Conservation (phyloP, 1,284 basidiomycete genomes). For the Paramarasmius palmivorus region DNA sequence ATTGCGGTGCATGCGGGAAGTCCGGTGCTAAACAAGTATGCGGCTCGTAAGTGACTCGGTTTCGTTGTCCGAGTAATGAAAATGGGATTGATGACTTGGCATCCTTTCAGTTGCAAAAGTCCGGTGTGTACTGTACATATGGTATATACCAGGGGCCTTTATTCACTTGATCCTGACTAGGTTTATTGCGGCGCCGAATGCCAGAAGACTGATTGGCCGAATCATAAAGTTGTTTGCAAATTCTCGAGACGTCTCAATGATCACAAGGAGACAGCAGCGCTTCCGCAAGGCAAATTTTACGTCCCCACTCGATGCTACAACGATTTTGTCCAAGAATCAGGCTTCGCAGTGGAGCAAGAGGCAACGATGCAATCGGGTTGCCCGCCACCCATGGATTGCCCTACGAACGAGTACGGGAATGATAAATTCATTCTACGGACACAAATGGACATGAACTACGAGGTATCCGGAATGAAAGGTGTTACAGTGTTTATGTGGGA, state of each 20-base stretch:
- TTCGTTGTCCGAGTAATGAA: no score
- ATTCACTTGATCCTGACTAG: not conserved
- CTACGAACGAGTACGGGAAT: slow-evolving; percentile 15
- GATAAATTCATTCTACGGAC: slow-evolving; percentile 15
- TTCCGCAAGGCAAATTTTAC: slow-evolving; percentile 14
- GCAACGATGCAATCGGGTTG: slow-evolving; percentile 14
- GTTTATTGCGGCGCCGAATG: slow-evolving; percentile 21
- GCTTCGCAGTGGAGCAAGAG: slow-evolving; percentile 17
- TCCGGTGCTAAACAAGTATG: slow-evolving; percentile 13
- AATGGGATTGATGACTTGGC: no score
- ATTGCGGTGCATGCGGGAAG: slow-evolving; percentile 18
- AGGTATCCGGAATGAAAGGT: slow-evolving; percentile 6
- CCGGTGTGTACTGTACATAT: not conserved
- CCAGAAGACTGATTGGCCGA: slow-evolving; percentile 18
- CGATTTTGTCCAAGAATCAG: slow-evolving; percentile 12
- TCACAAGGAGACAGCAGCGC: not conserved
- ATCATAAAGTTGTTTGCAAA: slow-evolving; percentile 17
- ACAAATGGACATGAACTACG: slow-evolving; percentile 9
- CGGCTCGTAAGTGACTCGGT: slow-evolving; percentile 4
- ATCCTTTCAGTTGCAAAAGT: not conserved
- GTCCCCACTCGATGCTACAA: slow-evolving; percentile 13
- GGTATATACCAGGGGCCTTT: not conserved
- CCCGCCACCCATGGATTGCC: slow-evolving; percentile 6
- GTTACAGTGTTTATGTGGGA: slow-evolving; percentile 15
- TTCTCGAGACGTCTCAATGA: slow-evolving; percentile 12